Evolutionary conservation across 495 filamentous ascomycete species (phyloP).

Genomic region (Daldinia childiae): DNA sequence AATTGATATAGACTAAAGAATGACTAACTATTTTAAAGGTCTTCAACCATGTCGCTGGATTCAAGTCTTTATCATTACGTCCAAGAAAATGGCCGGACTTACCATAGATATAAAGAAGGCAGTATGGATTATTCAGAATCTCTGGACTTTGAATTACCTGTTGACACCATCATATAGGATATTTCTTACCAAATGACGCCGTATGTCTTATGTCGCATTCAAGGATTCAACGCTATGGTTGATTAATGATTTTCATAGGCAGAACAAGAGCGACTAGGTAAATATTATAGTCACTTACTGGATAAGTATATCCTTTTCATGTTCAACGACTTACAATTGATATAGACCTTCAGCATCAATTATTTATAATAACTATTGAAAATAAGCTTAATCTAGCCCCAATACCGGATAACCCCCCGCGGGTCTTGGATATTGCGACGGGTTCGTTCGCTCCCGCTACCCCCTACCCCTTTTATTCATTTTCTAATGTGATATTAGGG

Average conservation of each 20-base stretch:
- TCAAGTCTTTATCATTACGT: constrained; percentile 49
- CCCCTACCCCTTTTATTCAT: not conserved
- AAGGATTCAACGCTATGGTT: not conserved
- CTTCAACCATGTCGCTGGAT: constrained; percentile 47
- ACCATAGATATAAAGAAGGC: constrained; percentile 49
- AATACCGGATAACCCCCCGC: constrained; percentile 47
- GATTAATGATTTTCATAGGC: constrained; percentile 33
- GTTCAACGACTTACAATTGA: constrained; percentile 5
- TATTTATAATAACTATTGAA: constrained; percentile 54
- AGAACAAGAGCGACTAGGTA: constrained; percentile 59
- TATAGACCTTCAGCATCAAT: constrained; percentile 60
- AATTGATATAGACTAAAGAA: not conserved
- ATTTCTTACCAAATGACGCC: constrained; percentile 52
- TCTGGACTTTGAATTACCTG: not conserved
- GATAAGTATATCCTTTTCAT: not conserved
- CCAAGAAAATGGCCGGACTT: constrained; percentile 52
- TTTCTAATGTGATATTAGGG: constrained; percentile 38
- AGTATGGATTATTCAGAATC: constrained; percentile 24
- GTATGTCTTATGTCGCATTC: constrained; percentile 28
- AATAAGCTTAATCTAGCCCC: constrained; percentile 55
- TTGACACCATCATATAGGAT: constrained; percentile 44
- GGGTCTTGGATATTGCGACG: constrained; percentile 58
- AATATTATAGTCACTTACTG: not conserved
- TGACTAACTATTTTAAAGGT: constrained; percentile 29
- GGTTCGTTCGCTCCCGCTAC: constrained; percentile 41